Conservation (phyloP, 768 basidiomycete species). For the Ephemerocybe angulata region DNA sequence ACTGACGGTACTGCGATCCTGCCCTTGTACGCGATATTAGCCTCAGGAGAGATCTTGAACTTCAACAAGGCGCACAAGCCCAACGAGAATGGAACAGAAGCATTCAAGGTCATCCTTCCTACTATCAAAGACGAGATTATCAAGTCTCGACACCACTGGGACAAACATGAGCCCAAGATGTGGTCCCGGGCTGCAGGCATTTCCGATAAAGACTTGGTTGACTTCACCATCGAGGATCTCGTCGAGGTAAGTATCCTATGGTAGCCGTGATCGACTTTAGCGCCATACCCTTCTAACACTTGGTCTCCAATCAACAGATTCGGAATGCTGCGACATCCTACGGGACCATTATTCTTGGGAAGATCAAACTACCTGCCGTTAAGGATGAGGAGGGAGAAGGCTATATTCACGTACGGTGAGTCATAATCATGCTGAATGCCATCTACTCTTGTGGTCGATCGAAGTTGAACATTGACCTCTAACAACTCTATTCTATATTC, state of each 20-base stretch:
- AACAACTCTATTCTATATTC: too few species aligned
- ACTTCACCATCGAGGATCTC: slow-evolving; percentile 48
- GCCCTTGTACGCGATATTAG: too few species aligned
- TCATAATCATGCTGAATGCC: background rate
- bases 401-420: slow-evolving; percentile 68
- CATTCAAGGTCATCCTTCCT: slow-evolving; percentile 53
- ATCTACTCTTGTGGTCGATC: too few species aligned
- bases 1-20: background rate
- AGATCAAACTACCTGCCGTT: slow-evolving; percentile 68
- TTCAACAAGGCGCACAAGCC: slow-evolving; percentile 62
- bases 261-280: background rate
- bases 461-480: too few species aligned
- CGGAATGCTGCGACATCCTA: slow-evolving; percentile 59
- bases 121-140: slow-evolving; percentile 64
- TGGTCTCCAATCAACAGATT: slow-evolving; percentile 23
- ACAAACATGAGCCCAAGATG: slow-evolving; percentile 69
- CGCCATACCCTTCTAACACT: background rate
- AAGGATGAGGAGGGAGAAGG: slow-evolving; percentile 61
- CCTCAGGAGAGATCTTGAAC: slow-evolving; percentile 51
- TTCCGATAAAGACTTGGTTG: slow-evolving; percentile 48
- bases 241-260: slow-evolving; percentile 32
- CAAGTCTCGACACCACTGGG: slow-evolving; percentile 66
- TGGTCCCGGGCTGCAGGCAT: slow-evolving; percentile 58
- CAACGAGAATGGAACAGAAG: slow-evolving; percentile 56
- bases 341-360: slow-evolving; percentile 71